Percentiles rank a stretch among this genome's conserved stretches.
These are phyloP conservation scores for Codiaeum variegatum DNA, from an alignment of 441 rosid species.

Conservation along the genomic window DNA sequence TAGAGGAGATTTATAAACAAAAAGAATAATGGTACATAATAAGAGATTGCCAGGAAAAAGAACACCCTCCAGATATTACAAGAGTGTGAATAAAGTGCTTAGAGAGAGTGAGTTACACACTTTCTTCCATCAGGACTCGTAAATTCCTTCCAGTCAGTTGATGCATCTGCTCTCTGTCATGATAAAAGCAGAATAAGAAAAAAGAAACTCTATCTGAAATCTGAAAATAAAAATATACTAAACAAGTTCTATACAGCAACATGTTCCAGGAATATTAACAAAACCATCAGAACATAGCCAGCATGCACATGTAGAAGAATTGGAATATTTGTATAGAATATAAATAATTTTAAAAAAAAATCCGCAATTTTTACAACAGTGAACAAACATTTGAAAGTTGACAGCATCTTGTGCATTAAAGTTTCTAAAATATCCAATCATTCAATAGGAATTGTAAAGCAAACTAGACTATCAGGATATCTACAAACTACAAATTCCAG, in stretches of 20 bases:
- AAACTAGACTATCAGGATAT: not conserved
- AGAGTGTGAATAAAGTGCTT: conserved; percentile 1
- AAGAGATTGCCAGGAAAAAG: not conserved
- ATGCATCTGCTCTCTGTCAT: conserved; percentile 81
- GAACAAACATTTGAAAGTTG: not conserved
- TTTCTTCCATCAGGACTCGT: conserved; percentile 76
- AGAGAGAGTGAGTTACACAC: conserved; percentile 34
- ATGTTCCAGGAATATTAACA: not conserved
- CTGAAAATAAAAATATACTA: not conserved
- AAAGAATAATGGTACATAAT: not conserved
- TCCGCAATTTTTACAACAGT: not conserved
- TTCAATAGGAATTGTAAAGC: not conserved
- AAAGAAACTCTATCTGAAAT: not conserved
- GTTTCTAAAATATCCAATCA: not conserved
- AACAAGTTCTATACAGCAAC: not conserved
- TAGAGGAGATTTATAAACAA: conserved; percentile 28
- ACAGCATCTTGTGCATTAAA: conserved; percentile 1
- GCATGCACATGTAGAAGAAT: conserved; percentile 1
- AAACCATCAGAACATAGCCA: not conserved
- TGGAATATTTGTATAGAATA: conserved; percentile 10
- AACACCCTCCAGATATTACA: not conserved
- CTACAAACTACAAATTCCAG: not conserved
- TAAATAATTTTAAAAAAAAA: not conserved
- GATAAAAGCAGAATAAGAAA: conserved; percentile 15
- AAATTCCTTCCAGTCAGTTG: conserved; percentile 87